These are phyloP conservation scores for Leishmania lainsoni DNA, from an alignment of 208 protist species.

Conservation along the genomic window DNA sequence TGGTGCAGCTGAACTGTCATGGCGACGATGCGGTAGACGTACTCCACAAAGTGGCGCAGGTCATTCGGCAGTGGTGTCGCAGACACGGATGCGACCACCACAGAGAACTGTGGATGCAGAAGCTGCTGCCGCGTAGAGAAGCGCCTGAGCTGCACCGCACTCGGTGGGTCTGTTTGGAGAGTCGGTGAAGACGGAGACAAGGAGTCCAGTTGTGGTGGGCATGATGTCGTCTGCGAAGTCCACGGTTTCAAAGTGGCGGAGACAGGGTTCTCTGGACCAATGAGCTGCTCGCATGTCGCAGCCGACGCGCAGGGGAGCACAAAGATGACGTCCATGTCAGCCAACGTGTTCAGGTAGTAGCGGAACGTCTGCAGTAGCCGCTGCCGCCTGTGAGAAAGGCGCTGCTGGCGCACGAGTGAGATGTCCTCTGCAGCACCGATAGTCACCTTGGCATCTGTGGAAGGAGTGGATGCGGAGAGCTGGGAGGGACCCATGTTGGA, in stretches of 20 bases:
- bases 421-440: not conserved
- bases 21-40: conserved; percentile 50
- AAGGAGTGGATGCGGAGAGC: not conserved
- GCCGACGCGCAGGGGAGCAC: conserved; percentile 48
- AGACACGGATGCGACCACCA: conserved; percentile 25
- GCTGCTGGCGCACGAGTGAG: not conserved
- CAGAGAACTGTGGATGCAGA: conserved; percentile 43
- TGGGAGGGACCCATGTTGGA: not conserved
- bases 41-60: conserved; percentile 49
- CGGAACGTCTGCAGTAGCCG: conserved; percentile 40
- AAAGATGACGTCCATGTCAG: conserved; percentile 65
- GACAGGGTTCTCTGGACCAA: conserved; percentile 16
- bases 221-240: not conserved
- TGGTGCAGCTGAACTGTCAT: conserved; percentile 51
- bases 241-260: not conserved
- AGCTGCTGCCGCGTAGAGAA: conserved; percentile 10
- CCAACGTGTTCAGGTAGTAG: conserved; percentile 69
- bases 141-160: conserved; percentile 26
- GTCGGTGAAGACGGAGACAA: conserved; percentile 24
- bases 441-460: not conserved
- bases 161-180: conserved; percentile 10
- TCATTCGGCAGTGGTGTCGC: conserved; percentile 37
- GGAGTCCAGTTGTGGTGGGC: not conserved
- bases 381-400: conserved; percentile 11
- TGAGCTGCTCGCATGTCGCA: conserved; percentile 19